Percentiles rank a stretch among this genome's conserved stretches.
These are phyloP conservation scores for Yamadazyma sp. DNA, from an alignment of 805 yeast genomes.

Conservation along the genomic window DNA sequence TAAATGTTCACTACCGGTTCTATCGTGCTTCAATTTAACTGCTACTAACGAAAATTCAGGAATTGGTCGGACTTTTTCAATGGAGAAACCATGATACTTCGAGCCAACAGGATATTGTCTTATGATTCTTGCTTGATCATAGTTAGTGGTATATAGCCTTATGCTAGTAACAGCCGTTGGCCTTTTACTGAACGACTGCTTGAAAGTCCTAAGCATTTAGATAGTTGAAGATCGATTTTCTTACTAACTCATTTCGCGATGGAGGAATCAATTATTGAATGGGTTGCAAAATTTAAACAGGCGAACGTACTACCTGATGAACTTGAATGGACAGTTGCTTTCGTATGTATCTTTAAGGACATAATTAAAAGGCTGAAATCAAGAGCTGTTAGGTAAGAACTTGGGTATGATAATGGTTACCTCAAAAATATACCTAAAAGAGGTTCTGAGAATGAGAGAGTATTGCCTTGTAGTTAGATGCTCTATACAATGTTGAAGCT, in stretches of 20 bases:
- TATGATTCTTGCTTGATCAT: conserved; percentile 12
- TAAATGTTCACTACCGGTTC: conserved; percentile 76
- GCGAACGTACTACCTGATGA: too few species aligned
- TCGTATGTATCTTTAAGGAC: too few species aligned
- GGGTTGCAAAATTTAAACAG: too few species aligned
- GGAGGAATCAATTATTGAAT: too few species aligned
- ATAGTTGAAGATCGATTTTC: background rate
- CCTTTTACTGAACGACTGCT: background rate
- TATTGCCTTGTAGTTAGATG: too few species aligned
- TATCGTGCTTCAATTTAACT: conserved; percentile 62
- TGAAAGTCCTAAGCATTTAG: conserved; percentile 9
- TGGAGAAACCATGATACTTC: conserved; percentile 62
- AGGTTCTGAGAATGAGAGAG: too few species aligned
- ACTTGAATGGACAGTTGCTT: too few species aligned
- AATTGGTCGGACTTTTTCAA: conserved; percentile 62
- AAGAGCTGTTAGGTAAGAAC: too few species aligned
- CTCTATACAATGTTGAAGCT: too few species aligned
- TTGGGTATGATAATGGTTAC: too few species aligned
- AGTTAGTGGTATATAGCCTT: conserved; percentile 9
- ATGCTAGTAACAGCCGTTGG: background rate
- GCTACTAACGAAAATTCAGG: conserved; percentile 85
- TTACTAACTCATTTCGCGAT: conserved; percentile 1
- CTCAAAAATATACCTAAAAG: too few species aligned
- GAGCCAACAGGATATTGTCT: conserved; percentile 62
- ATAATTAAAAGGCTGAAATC: too few species aligned